phyloP scores from a whole-genome alignment of 2,329 filamentous ascomycete genomes.

The Trichoderma guizhouense region DNA sequence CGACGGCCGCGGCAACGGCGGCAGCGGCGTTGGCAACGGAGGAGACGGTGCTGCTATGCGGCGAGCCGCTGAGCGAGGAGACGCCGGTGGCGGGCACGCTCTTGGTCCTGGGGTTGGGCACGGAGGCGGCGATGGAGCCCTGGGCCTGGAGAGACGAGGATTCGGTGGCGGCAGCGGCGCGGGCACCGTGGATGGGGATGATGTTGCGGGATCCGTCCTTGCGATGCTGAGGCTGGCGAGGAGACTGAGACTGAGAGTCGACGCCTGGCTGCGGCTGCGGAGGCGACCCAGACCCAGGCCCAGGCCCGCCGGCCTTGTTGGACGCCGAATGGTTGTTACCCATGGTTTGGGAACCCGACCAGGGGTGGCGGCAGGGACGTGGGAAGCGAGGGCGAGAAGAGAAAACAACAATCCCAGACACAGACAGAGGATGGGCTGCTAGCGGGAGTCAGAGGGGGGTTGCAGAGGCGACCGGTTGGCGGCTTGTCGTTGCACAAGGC shows the following conservation, averaged over 20 bases:
- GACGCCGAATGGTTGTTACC: conserved; percentile 40
- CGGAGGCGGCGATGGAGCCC: conserved; percentile 50
- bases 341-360: conserved; percentile 27
- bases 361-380: conserved; percentile 9
- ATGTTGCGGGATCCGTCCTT: conserved; percentile 44
- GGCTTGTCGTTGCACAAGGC: conserved; percentile 17
- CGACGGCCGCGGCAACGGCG: conserved; percentile 19
- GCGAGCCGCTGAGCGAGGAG: conserved; percentile 47
- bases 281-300: conserved; percentile 28
- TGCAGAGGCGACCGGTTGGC: conserved; percentile 12
- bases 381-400: conserved; percentile 8
- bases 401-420: conserved; percentile 7
- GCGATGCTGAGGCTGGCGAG: conserved; percentile 31
- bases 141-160: conserved; percentile 59
- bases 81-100: conserved; percentile 47
- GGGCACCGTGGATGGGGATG: conserved; percentile 53
- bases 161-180: conserved; percentile 59
- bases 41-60: conserved; percentile 39
- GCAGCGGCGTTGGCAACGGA: conserved; percentile 27
- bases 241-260: conserved; percentile 23
- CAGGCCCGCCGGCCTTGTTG: conserved; percentile 36
- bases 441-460: conserved; percentile 13
- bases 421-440: conserved; percentile 5
- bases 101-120: conserved; percentile 44
- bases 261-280: conserved; percentile 21